phyloP scores from a whole-genome alignment of 257 asterid species.

The Voacanga thouarsii region DNA sequence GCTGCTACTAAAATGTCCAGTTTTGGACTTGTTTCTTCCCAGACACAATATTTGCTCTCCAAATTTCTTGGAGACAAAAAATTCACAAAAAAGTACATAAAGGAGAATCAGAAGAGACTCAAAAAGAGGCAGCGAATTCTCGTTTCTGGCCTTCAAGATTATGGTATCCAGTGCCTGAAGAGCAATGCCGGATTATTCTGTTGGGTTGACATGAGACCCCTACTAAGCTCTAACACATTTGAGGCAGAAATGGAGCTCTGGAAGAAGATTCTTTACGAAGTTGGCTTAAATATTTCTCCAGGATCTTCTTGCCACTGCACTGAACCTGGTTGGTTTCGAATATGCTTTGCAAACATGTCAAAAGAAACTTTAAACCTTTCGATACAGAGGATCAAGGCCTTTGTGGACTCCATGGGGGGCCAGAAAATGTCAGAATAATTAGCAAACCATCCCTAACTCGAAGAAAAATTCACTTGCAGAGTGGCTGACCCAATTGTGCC shows the following conservation, averaged over 20 bases:
- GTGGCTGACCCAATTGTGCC: background rate
- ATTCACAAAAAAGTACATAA: slow-evolving; percentile 19
- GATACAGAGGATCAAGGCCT: slow-evolving; percentile 27
- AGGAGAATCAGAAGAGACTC: slow-evolving; percentile 24
- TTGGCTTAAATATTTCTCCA: slow-evolving; percentile 34
- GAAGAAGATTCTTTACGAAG: slow-evolving; percentile 24
- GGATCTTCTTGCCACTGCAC: slow-evolving; percentile 40
- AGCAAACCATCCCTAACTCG: background rate
- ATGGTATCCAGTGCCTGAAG: slow-evolving; percentile 26
- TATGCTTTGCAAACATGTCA: slow-evolving; percentile 39
- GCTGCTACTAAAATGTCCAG: slow-evolving; percentile 46
- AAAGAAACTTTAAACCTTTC: slow-evolving; percentile 25
- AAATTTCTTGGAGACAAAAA: slow-evolving; percentile 32
- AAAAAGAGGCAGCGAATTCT: slow-evolving; percentile 25
- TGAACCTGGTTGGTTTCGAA: slow-evolving; percentile 42
- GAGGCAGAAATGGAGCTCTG: slow-evolving; percentile 39
- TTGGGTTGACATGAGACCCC: slow-evolving; percentile 31
- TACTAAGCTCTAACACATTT: slow-evolving; percentile 17
- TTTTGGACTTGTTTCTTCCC: slow-evolving; percentile 39
- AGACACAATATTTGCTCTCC: slow-evolving; percentile 32
- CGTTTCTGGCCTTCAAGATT: slow-evolving; percentile 17
- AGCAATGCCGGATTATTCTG: slow-evolving; percentile 41
- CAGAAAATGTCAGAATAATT: background rate
- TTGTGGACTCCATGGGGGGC: slow-evolving; percentile 16
- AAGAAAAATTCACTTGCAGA: background rate